These are phyloP conservation scores for Aspergillus vadensis DNA, from an alignment of 2,329 filamentous ascomycete genomes.

Conservation along the genomic window DNA sequence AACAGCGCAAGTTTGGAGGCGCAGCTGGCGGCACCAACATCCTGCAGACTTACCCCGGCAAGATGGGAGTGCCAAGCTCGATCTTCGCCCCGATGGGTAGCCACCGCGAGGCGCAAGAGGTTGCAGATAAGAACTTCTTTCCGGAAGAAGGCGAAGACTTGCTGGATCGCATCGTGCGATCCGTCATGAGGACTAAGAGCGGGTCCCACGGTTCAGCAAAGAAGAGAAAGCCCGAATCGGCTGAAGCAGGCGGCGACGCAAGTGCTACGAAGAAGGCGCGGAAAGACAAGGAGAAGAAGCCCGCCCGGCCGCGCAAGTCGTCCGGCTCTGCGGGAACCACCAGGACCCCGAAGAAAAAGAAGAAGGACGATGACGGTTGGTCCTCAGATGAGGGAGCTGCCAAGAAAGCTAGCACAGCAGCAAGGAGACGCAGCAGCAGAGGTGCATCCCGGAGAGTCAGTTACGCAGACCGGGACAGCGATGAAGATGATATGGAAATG, in stretches of 20 bases:
- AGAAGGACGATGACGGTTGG: constrained; percentile 44
- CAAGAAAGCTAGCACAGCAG: constrained; percentile 28
- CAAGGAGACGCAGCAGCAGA: constrained; percentile 45
- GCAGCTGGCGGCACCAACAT: constrained; percentile 49
- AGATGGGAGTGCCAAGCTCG: constrained; percentile 76
- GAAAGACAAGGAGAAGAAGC: constrained; percentile 38
- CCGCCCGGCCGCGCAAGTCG: constrained; percentile 37
- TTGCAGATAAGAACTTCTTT: constrained; percentile 82
- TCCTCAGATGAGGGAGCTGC: constrained; percentile 46
- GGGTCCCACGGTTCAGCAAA: constrained; percentile 34
- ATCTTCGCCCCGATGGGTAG: constrained; percentile 75
- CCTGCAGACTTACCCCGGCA: constrained; percentile 79
- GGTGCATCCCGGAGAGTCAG: constrained; percentile 40
- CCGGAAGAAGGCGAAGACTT: constrained; percentile 74
- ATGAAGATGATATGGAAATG: constrained; percentile 48
- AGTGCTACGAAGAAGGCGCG: constrained; percentile 34
- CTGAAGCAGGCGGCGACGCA: constrained; percentile 28
- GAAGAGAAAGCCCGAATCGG: constrained; percentile 46
- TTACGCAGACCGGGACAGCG: constrained; percentile 49
- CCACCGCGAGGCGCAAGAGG: constrained; percentile 77
- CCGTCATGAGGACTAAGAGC: constrained; percentile 62
- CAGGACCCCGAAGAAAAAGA: constrained; percentile 41
- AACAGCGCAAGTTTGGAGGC: constrained; percentile 56
- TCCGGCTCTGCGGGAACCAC: constrained; percentile 30
- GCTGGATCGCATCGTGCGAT: constrained; percentile 76